Percentiles rank a stretch among this genome's conserved stretches.
These are phyloP conservation scores for Volutella citrinella DNA, from an alignment of 2,329 filamentous ascomycete species.

Conservation along the genomic window DNA sequence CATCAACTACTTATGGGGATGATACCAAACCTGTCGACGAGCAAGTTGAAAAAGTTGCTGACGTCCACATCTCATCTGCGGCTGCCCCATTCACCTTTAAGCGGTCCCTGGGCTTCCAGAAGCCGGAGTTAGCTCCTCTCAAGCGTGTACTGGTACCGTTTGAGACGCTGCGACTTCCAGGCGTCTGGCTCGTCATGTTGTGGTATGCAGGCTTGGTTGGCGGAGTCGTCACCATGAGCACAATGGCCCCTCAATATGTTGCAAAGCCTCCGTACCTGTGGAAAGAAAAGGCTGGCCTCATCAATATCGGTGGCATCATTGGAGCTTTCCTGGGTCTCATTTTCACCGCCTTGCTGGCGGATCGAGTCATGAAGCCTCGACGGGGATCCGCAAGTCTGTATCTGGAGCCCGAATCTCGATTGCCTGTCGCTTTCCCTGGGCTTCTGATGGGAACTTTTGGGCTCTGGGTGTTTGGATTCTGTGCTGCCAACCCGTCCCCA, in stretches of 20 bases:
- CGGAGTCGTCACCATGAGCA: conserved; percentile 32
- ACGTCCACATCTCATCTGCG: no score
- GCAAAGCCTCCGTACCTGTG: conserved; percentile 31
- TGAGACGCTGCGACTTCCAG: no score
- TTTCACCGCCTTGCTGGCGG: conserved; percentile 25
- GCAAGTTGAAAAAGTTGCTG: conserved; percentile 7
- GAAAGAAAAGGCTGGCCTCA: conserved; percentile 30
- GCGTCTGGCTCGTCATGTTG: conserved; percentile 34
- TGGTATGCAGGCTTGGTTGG: conserved; percentile 37
- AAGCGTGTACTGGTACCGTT: no score
- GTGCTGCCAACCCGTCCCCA: conserved; percentile 28
- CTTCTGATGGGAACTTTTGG: conserved; percentile 29
- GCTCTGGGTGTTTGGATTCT: conserved; percentile 35
- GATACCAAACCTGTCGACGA: conserved; percentile 1
- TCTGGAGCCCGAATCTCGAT: conserved; percentile 32
- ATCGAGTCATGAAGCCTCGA: conserved; percentile 18
- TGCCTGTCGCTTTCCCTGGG: conserved; percentile 29
- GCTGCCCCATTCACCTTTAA: conserved; percentile 9
- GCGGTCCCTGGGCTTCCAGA: conserved; percentile 10
- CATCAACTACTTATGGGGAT: not conserved
- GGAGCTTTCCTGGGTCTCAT: conserved; percentile 27
- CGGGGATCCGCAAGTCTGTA: conserved; percentile 18
- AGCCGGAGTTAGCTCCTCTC: no score
- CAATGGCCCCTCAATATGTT: conserved; percentile 31
- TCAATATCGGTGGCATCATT: conserved; percentile 33